These are phyloP conservation scores for Heliophila coronopifolia DNA, from an alignment of 441 rosid species.

Conservation along the genomic window DNA sequence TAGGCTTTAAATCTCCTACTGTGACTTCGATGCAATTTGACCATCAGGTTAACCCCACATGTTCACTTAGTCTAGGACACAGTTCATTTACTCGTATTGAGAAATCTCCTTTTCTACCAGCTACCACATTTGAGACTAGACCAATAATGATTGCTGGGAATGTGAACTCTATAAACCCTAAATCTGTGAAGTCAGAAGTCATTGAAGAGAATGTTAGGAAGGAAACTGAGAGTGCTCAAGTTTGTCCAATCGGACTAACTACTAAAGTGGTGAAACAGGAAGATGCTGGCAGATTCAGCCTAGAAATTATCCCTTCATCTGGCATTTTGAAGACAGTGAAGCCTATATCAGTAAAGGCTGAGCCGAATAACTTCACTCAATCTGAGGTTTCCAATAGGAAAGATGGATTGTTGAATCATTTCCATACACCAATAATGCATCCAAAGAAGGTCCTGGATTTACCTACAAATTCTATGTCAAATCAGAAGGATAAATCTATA, in stretches of 20 bases:
- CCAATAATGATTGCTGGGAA: slow-evolving; percentile 23
- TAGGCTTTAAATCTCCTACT: slow-evolving; percentile 6
- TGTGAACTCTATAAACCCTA: slow-evolving; percentile 21
- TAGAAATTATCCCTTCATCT: slow-evolving; percentile 22
- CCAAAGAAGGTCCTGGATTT: slow-evolving; percentile 20
- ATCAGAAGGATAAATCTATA: slow-evolving; percentile 22
- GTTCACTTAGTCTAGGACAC: slow-evolving; percentile 56
- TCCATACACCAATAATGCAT: slow-evolving; percentile 21
- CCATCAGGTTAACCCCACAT: slow-evolving; percentile 29
- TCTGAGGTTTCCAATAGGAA: slow-evolving; percentile 22
- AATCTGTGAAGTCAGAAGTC: slow-evolving; percentile 56
- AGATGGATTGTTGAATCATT: slow-evolving; percentile 29
- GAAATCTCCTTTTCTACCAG: slow-evolving; percentile 32
- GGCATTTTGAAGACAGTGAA: slow-evolving; percentile 24
- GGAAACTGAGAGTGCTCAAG: slow-evolving; percentile 25
- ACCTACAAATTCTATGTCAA: slow-evolving; percentile 27
- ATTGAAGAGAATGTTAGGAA: slow-evolving; percentile 37
- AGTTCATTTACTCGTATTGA: slow-evolving; percentile 33
- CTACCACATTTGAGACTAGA: slow-evolving; percentile 14
- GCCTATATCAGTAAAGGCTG: slow-evolving; percentile 42
- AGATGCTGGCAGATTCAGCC: slow-evolving; percentile 28
- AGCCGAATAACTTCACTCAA: slow-evolving; percentile 34
- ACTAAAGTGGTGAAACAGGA: slow-evolving; percentile 42
- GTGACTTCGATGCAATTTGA: slow-evolving; percentile 20
- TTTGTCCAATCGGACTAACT: slow-evolving; percentile 13